phyloP scores from a whole-genome alignment of 2,329 filamentous ascomycete genomes.

The Fusarium sp. region DNA sequence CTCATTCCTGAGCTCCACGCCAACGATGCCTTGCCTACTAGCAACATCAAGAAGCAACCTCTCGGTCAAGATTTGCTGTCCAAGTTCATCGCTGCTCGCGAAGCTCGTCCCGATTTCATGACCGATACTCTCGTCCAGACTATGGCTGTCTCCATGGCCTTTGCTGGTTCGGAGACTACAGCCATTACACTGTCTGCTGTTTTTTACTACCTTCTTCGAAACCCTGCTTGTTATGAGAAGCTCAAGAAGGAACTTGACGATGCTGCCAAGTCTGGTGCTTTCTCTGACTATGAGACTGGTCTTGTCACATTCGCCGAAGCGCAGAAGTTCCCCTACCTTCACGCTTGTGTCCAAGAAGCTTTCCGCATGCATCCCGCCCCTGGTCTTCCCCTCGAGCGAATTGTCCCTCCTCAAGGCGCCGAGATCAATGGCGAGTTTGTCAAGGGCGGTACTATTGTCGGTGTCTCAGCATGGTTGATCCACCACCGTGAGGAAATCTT shows the following conservation, averaged over 20 bases:
- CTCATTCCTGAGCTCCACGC: slow-evolving; percentile 58
- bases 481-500: slow-evolving; percentile 77
- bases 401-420: slow-evolving; percentile 73
- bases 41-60: slow-evolving; percentile 51
- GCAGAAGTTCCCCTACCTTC: slow-evolving; percentile 79
- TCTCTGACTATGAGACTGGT: slow-evolving; percentile 64
- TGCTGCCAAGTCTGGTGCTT: slow-evolving; percentile 64
- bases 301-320: slow-evolving; percentile 77
- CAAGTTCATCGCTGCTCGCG: slow-evolving; percentile 77
- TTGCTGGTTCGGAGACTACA: slow-evolving; percentile 83
- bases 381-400: slow-evolving; percentile 77
- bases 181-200: slow-evolving; percentile 78
- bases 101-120: slow-evolving; percentile 78
- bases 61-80: slow-evolving; percentile 72
- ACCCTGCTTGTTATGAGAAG: slow-evolving; percentile 65
- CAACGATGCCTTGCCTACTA: slow-evolving; percentile 50
- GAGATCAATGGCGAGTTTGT: slow-evolving; percentile 73
- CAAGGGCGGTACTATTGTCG: slow-evolving; percentile 78
- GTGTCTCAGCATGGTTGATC: slow-evolving; percentile 80
- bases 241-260: slow-evolving; percentile 73
- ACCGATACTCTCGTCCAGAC: slow-evolving; percentile 75
- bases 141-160: slow-evolving; percentile 77
- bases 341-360: slow-evolving; percentile 82
- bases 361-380: slow-evolving; percentile 81
- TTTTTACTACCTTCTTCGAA: slow-evolving; percentile 79